Evolutionary conservation across 768 basidiomycete species (phyloP), one percentile per base, ranked within the genome.

Genomic region (Pleurotus salmoneostramineus): DNA sequence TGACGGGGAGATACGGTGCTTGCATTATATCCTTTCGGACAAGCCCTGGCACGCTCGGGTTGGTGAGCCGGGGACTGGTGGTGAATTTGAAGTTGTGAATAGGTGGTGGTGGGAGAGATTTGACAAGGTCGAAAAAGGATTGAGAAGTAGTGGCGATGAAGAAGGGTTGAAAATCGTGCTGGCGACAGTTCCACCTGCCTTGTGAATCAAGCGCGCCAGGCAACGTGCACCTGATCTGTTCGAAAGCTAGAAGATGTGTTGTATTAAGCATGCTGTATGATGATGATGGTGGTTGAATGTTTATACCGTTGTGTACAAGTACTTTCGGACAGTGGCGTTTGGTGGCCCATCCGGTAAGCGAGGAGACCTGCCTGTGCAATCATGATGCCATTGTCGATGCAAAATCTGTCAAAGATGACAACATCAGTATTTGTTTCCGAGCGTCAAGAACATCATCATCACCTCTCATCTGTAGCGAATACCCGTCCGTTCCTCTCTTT

Each of bases 371-470:
- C 97, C 67, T 99, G 97, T 2, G 97, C 96, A 56, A 99, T 98
- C 97, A 99, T 99, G 64, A 98, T 96, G 1, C 97, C 97, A 64
- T 99, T 99, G 70, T 99, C 97, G 60, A 99, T 98, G 72, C 97
- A 98, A 72, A 96, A 98, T 56, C 95, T 96, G 64, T 31, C 37
- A 34, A 17, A 51, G 49, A 35, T 6, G 46, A n/a, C 14, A 32
- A 6, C 32, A 32, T 42, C 21, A 35, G 12, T 36, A 51, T 42
- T n/a, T 31, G n/a, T 32, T 32, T 43, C 34, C 37, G 37, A 10
- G 37, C 10, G 6, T 55, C 35, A 8, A 46, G 42, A 36, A 5
- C 61, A 81, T 54, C 21, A 27, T 27, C 21, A 27, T 1, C 63
- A 91, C 96, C 95, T 80, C 71, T 98, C 95, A 69, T 99, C 96